Percentiles rank a stretch among this genome's conserved stretches.
Evolutionary conservation across 495 filamentous ascomycete species (phyloP).

Genomic region (Letharia columbiana): DNA sequence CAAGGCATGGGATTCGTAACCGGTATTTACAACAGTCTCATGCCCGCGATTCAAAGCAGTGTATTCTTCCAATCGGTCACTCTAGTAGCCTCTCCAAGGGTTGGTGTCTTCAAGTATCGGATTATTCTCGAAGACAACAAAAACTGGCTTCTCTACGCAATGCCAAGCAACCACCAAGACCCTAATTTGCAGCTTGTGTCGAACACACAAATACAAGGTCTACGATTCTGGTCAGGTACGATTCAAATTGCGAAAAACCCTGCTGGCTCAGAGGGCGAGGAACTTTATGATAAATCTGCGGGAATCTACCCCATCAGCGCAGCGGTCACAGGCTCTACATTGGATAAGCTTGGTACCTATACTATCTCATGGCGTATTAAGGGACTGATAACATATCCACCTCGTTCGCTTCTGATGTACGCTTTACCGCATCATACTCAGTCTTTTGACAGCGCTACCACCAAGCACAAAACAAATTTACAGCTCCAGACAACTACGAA

Average conservation of each 20-base stretch:
- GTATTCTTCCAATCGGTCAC: slow-evolving; percentile 64
- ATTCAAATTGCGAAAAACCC: slow-evolving; percentile 77
- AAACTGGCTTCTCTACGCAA: slow-evolving; percentile 75
- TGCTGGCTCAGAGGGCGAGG: slow-evolving; percentile 50
- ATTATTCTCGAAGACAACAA: slow-evolving; percentile 61
- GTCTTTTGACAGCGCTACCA: slow-evolving; percentile 58
- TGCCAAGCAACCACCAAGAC: slow-evolving; percentile 38
- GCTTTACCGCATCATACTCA: slow-evolving; percentile 79
- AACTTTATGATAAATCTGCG: slow-evolving; percentile 61
- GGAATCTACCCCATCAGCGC: slow-evolving; percentile 63
- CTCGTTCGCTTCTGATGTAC: slow-evolving; percentile 61
- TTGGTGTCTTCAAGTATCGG: slow-evolving; percentile 70
- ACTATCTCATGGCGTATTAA: slow-evolving; percentile 58
- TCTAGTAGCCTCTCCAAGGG: slow-evolving; percentile 43
- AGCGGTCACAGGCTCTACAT: slow-evolving; percentile 52
- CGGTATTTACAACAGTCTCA: slow-evolving; percentile 59
- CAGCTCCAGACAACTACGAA: slow-evolving; percentile 78
- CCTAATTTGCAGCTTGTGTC: slow-evolving; percentile 43
- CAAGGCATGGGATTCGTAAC: slow-evolving; percentile 90
- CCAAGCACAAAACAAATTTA: slow-evolving; percentile 45
- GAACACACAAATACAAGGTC: slow-evolving; percentile 42
- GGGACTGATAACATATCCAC: slow-evolving; percentile 38
- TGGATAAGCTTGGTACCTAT: slow-evolving; percentile 58
- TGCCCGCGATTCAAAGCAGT: slow-evolving; percentile 64
- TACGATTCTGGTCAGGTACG: slow-evolving; percentile 51